phyloP scores from a whole-genome alignment of 495 filamentous ascomycete species.

The Xeromyces bisporus region DNA sequence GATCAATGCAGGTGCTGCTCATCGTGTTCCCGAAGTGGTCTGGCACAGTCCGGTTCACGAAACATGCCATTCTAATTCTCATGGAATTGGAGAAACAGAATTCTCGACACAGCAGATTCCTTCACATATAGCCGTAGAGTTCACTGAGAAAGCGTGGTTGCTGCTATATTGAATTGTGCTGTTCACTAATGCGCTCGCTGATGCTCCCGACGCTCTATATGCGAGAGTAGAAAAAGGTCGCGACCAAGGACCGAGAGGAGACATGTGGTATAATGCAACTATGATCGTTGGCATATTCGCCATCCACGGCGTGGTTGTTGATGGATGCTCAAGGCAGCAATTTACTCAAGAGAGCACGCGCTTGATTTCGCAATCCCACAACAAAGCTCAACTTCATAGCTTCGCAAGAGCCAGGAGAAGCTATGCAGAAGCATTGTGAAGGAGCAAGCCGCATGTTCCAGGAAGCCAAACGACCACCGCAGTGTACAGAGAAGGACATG shows the following conservation, averaged over 20 bases:
- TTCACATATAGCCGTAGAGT: conserved; percentile 1
- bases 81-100: not conserved
- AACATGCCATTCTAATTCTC: no score
- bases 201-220: conserved; percentile 22
- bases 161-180: conserved; percentile 9
- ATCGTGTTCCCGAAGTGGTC: no score
- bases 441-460: conserved; percentile 25
- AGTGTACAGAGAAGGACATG: conserved; percentile 13
- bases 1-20: no score
- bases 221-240: conserved; percentile 5
- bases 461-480: conserved; percentile 12
- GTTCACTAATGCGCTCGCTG: conserved; percentile 48
- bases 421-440: conserved; percentile 20
- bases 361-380: conserved; percentile 18
- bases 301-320: conserved; percentile 13
- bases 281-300: conserved; percentile 21
- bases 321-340: conserved; percentile 5
- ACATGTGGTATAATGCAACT: conserved; percentile 12
- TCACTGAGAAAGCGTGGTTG: not conserved
- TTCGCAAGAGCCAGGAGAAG: conserved; percentile 18
- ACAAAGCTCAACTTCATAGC: conserved; percentile 31
- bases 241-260: conserved; percentile 9
- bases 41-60: no score
- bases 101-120: not conserved
- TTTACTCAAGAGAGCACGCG: conserved; percentile 9